Evolutionary conservation across 768 basidiomycete species (phyloP).

Genomic region (Pulveroboletus sp.): DNA sequence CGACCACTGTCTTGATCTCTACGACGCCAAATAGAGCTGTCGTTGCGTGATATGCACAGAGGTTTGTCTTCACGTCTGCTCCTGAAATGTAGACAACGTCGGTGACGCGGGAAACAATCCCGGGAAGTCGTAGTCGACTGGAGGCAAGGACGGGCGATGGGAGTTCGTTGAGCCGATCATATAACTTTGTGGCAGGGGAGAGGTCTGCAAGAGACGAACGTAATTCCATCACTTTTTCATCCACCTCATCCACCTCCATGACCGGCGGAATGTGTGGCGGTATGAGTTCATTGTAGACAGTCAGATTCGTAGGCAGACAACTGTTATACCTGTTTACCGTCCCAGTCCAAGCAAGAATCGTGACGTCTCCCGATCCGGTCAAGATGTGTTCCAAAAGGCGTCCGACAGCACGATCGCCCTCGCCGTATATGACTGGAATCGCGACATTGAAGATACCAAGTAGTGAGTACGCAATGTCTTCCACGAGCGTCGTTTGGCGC

Average conservation of each 20-base stretch:
- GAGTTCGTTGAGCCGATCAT: background rate
- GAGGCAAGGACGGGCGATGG: background rate
- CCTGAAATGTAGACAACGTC: background rate
- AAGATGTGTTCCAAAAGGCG: background rate
- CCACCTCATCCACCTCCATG: background rate
- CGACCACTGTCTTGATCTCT: background rate
- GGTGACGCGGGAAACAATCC: background rate
- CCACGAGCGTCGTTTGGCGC: conserved; percentile 4
- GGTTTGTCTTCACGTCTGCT: background rate
- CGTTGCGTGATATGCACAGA: background rate
- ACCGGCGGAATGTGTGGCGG: background rate
- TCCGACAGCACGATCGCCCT: too few relatives aligned
- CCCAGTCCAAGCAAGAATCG: conserved; percentile 3
- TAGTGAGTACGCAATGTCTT: background rate
- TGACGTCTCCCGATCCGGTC: background rate
- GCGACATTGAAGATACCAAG: too few relatives aligned
- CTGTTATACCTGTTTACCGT: background rate
- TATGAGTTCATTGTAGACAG: background rate
- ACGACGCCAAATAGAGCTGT: background rate
- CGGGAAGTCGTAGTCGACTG: conserved; percentile 3
- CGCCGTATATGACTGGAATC: too few relatives aligned
- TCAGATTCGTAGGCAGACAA: conserved; percentile 3
- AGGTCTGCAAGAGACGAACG: background rate
- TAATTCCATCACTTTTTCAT: background rate
- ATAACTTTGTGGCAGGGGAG: background rate